phyloP scores from a whole-genome alignment of 768 basidiomycete species.

The Mycena olivaceomarginata region DNA sequence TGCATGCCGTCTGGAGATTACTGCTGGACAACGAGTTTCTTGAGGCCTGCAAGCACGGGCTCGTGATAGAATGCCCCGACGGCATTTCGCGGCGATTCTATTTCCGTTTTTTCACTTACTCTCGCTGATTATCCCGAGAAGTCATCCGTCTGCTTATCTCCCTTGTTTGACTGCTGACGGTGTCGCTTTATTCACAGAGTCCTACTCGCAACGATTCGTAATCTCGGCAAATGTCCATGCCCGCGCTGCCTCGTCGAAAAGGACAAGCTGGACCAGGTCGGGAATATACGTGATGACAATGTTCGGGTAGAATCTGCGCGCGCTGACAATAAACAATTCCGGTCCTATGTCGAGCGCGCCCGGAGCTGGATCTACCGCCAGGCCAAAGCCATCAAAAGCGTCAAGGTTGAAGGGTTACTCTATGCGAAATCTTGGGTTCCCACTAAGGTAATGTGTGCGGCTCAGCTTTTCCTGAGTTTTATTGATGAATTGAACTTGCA shows the following conservation, averaged over 20 bases:
- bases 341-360: neutral
- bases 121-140: constrained; percentile 62
- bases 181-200: constrained; percentile 51
- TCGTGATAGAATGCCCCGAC: constrained; percentile 56
- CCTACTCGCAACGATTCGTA: constrained; percentile 45
- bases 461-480: neutral
- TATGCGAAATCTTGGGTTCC: constrained; percentile 37
- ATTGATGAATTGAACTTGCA: constrained; percentile 18
- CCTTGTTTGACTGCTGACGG: constrained; percentile 41
- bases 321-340: constrained; percentile 30
- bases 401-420: constrained; percentile 37
- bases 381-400: neutral
- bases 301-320: neutral
- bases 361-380: constrained; percentile 28
- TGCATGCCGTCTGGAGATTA: constrained; percentile 56
- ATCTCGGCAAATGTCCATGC: constrained; percentile 58
- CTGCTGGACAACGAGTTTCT: constrained; percentile 51
- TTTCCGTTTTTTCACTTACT: constrained; percentile 55
- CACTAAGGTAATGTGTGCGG: constrained; percentile 18
- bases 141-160: constrained; percentile 32
- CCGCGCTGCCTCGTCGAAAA: constrained; percentile 59
- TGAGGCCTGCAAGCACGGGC: constrained; percentile 52
- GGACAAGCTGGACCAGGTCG: constrained; percentile 50
- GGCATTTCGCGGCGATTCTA: constrained; percentile 54
- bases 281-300: constrained; percentile 46